These are phyloP conservation scores for Tulasnella sp. DNA, from an alignment of 768 basidiomycete genomes.

Conservation along the genomic window DNA sequence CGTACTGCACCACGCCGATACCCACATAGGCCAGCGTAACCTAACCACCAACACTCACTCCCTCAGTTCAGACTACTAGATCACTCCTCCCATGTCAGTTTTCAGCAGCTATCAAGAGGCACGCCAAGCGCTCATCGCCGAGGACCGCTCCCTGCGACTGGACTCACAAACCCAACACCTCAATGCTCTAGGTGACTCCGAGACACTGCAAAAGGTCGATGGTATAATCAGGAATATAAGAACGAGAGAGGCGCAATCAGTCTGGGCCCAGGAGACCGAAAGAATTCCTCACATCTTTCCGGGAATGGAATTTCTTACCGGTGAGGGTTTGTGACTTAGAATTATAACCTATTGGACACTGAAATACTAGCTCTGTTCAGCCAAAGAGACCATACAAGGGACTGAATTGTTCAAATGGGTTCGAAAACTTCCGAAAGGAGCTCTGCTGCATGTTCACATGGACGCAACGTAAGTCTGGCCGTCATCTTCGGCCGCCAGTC, in stretches of 20 bases:
- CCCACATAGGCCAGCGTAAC: no score
- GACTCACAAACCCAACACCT: slow-evolving; percentile 28
- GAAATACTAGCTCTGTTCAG: slow-evolving; percentile 22
- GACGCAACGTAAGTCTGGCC: slow-evolving; percentile 34
- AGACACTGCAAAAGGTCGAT: slow-evolving; percentile 40
- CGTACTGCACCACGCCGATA: no score
- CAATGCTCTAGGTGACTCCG: slow-evolving; percentile 22
- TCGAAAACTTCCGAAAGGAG: slow-evolving; percentile 74
- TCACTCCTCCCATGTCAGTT: not conserved
- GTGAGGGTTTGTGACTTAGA: slow-evolving; percentile 24
- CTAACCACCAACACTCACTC: not conserved
- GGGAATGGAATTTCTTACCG: slow-evolving; percentile 69
- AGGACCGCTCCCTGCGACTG: slow-evolving; percentile 41
- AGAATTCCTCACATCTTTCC: slow-evolving; percentile 53
- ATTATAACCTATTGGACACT: not conserved
- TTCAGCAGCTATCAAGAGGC: not conserved
- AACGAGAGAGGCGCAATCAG: slow-evolving; percentile 36
- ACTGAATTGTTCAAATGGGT: slow-evolving; percentile 53
- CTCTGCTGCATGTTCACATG: slow-evolving; percentile 61
- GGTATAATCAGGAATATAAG: slow-evolving; percentile 44
- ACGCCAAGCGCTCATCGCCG: slow-evolving; percentile 24
- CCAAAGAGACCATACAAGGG: slow-evolving; percentile 43
- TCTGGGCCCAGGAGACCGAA: slow-evolving; percentile 49
- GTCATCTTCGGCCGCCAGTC: not conserved
- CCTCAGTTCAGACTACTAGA: not conserved